A percentile compares a stretch with the other conserved stretches of the same genome.
Conservation (phyloP, 108 stramenopile genomes). For the Fragilariopsis cylindrus region DNA sequence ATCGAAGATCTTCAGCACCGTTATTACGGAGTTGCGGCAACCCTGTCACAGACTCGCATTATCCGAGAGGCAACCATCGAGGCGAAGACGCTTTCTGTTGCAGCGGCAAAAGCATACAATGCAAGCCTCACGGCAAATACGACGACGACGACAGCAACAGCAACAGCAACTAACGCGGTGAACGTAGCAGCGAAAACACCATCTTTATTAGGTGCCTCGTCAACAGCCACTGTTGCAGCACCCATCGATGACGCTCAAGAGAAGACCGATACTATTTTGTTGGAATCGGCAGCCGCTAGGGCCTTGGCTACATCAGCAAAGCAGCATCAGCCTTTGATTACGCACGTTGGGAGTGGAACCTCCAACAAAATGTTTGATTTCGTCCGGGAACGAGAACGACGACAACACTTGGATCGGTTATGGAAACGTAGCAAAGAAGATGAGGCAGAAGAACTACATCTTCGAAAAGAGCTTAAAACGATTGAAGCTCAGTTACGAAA, state of each 20-base stretch:
- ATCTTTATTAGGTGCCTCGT: neutral
- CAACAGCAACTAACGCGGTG: conserved; percentile 18
- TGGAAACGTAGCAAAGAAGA: conserved; percentile 86
- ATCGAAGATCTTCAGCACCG: conserved; percentile 91
- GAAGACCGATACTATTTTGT: conserved; percentile 29
- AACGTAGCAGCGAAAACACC: neutral
- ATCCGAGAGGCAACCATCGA: conserved; percentile 50
- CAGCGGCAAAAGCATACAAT: conserved; percentile 13
- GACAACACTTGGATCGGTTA: conserved; percentile 64
- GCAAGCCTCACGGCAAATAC: neutral
- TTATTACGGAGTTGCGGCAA: conserved; percentile 84
- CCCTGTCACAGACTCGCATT: conserved; percentile 53
- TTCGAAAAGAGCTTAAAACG: conserved; percentile 72
- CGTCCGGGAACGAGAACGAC: conserved; percentile 68
- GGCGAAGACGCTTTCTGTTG: conserved; percentile 25
- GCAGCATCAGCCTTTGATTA: conserved; percentile 52
- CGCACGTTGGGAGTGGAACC: conserved; percentile 57
- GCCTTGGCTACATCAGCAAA: conserved; percentile 43
- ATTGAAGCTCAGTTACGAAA: conserved; percentile 85
- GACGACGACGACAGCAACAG: neutral
- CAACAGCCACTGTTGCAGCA: too few relatives aligned
- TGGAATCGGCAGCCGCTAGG: conserved; percentile 54
- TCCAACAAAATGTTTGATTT: conserved; percentile 76
- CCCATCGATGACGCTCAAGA: neutral
- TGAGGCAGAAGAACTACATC: conserved; percentile 68